Base-by-base conservation (phyloP, 2,329 filamentous ascomycete genomes). In the Diaporthe nobilis region DNA sequence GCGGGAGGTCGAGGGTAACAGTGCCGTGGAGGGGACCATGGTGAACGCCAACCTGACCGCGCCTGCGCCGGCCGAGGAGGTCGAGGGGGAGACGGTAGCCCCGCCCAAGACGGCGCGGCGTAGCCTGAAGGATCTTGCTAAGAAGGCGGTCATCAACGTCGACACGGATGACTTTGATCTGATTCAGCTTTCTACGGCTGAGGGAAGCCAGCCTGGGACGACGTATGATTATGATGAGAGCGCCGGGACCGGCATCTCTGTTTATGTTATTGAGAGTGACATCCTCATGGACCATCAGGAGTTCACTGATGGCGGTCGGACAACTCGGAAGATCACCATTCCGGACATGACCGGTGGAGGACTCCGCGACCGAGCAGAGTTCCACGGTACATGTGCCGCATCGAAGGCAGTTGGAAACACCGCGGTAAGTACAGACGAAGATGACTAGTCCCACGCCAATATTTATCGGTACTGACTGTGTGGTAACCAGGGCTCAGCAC, bases 341-440 rank as follows among this genome's bases (percentile, higher is more conserved):
- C 63, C 63, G 0, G 63, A 67, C 47, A 67, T 67, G 63, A 67
- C 63, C 10, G 63, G 63, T 5, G 31, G 31, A 17, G 63, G 63
- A 3, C 44, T 67, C 8, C 31, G 22, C 7, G 44, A 51, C 1
- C 20, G 63, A 25, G 63, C 63, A 0, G 44, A 51, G 3, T 67
- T 51, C 31, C 63, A 67, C 42, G 63, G 63, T 2, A 67, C 63
- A 22, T 67, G 63, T 17, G 63, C 63, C 3, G 63, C 63, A 3
- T 67, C 63, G 12, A 67, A 67, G 44, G 63, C 63, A 25, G 44
- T 67, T 17, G 63, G 63, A n/a, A 51, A 67, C 44, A 67, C 63
- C 25, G 63, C 44, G 63, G 63, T 67, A 39, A 4, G 63, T 39
- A 20, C 7, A 17, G 22, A 15, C 3, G 2, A 37, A 6, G 8